Base-by-base conservation (phyloP, 176 grass and related monocot species). In the Bonia amplexicaulis region DNA sequence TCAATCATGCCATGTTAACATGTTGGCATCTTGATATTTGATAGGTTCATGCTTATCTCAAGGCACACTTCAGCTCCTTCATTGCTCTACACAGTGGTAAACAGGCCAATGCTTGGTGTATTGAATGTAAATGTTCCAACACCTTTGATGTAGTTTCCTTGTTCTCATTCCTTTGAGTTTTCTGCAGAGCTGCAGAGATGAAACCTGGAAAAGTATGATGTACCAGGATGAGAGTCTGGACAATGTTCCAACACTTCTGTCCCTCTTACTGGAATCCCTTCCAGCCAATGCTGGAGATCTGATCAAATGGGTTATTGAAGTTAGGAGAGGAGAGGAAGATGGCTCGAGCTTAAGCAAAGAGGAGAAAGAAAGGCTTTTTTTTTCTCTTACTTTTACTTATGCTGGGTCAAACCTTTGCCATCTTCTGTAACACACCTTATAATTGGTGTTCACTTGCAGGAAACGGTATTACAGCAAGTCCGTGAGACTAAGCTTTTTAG, bases 31-130 rank as follows among this genome's bases (percentile, higher is more conserved):
- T 79, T 76, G 68, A 44, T 87, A 27, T 80, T 51, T 84, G 66
- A 26, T 88, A 98, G 96, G 82, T 95, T 98, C 84, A 95, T 98
- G 87, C 73, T 98, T 78, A 87, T 98, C 59, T 93, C 93, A 29
- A 93, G 91, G 26, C 59, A 80, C 71, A 77, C 37, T 65, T 58
- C 73, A 87, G 83, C 80, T 80, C 85, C 90, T 58, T 87, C 91
- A 23, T 82, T 87, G 7, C 91, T 95, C 75, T 98, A 93, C 74
- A 93, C 93, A 74, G 77, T 95, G 91, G 93, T 98, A 95, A 86
- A 51, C 42, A 55, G 71, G 62, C 35, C n/a, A 16, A 48, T 75
- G 12, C 46, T 58, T 76, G 40, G 6, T 85, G 45, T 71, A 49
- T 64, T 78, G 11, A 68, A 70, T 73, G 19, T 10, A 64, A 74